Conservation (phyloP, 2,329 filamentous ascomycete species). For the Fusarium goolgardi region DNA sequence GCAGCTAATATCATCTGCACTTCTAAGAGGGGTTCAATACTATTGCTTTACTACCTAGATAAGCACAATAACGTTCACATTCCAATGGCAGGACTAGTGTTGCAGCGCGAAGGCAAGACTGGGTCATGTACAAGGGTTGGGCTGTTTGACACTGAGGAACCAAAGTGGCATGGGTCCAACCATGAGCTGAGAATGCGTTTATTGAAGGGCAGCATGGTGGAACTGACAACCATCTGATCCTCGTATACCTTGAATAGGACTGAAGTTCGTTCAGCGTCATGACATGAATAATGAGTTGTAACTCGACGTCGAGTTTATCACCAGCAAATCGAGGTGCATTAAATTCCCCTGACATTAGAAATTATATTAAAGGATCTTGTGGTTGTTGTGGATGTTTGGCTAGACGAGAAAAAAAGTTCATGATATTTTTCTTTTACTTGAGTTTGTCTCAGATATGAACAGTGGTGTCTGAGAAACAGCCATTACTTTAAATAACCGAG, state of each 20-base stretch:
- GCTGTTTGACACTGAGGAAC: no score
- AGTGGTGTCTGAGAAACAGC: fast-evolving
- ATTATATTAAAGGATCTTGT: background rate
- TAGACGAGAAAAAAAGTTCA: background rate
- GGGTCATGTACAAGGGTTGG: no score
- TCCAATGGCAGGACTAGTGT: no score
- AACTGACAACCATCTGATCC: background rate
- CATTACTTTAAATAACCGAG: background rate
- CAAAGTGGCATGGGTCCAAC: no score
- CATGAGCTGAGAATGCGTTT: background rate
- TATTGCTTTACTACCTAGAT: background rate
- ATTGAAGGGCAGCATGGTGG: background rate
- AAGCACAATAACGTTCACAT: background rate
- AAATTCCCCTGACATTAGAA: background rate
- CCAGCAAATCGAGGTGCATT: background rate
- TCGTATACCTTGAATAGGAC: background rate
- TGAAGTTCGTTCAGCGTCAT: background rate
- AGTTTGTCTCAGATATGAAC: no score
- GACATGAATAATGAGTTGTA: background rate
- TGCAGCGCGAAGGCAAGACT: no score
- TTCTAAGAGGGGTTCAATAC: background rate
- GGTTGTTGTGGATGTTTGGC: background rate
- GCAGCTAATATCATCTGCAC: no score
- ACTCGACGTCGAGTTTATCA: background rate
- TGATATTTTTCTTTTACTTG: no score